Percentiles rank a stretch among this genome's conserved stretches.
Evolutionary conservation across 176 grass and related monocot species (phyloP).

Genomic region (maize (Zea mays)): Zm-B73-REFERENCE-NAM-5.0 NC_050105.1:87634501-87635000

Average conservation of each 20-base stretch:
- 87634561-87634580: neutral
- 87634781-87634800: neutral
- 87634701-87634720: too few relatives aligned
- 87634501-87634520: neutral
- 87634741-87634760: neutral
- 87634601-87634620: neutral
- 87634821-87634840: slow-evolving; percentile 8
- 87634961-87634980: slow-evolving; percentile 14
- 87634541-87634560: neutral
- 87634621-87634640: neutral
- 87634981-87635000: slow-evolving; percentile 24
- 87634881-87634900: neutral
- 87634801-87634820: neutral
- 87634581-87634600: neutral
- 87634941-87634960: neutral
- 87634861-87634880: neutral
- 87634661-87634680: neutral
- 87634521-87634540: neutral
- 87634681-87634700: neutral
- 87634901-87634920: neutral
- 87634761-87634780: neutral
- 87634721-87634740: neutral
- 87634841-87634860: neutral
- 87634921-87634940: neutral
- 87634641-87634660: neutral